phyloP scores from a whole-genome alignment of 2,329 filamentous ascomycete species.

The Fusarium odoratissimum region DNA sequence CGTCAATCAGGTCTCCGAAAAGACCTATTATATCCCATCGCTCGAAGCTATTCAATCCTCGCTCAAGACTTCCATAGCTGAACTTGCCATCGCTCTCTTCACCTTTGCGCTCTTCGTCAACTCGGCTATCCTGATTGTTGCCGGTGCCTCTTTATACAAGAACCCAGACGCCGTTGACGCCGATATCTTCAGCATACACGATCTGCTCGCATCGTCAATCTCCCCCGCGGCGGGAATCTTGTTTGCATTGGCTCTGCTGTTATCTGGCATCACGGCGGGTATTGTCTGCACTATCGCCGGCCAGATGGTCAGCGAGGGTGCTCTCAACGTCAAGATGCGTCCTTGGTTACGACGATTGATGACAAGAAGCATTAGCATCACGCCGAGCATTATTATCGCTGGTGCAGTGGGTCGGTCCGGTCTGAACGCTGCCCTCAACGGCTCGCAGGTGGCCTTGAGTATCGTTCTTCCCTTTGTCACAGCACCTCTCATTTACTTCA shows the following conservation, averaged over 20 bases:
- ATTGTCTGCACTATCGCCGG: constrained; percentile 91
- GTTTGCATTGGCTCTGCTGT: constrained; percentile 84
- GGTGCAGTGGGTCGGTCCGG: constrained; percentile 79
- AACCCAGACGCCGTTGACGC: constrained; percentile 71
- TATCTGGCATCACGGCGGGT: constrained; percentile 83
- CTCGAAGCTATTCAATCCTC: constrained; percentile 78
- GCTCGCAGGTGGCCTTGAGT: constrained; percentile 80
- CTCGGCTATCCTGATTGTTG: constrained; percentile 82
- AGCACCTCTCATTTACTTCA: constrained; percentile 87
- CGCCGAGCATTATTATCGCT: constrained; percentile 85
- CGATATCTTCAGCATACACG: constrained; percentile 86
- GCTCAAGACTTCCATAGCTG: constrained; percentile 77
- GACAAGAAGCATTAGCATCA: constrained; percentile 83
- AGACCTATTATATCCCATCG: constrained; percentile 76
- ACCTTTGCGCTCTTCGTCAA: constrained; percentile 89
- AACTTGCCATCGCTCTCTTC: constrained; percentile 78
- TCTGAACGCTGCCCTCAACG: constrained; percentile 77
- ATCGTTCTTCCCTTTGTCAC: constrained; percentile 85
- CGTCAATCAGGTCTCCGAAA: constrained; percentile 47
- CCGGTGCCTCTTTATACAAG: constrained; percentile 79
- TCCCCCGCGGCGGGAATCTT: constrained; percentile 81
- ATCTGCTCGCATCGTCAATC: constrained; percentile 74
- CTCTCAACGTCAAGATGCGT: constrained; percentile 72
- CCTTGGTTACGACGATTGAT: constrained; percentile 82
- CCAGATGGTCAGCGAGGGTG: constrained; percentile 89